These are phyloP conservation scores for Murraya koenigii DNA, from an alignment of 345 rosid species.

Conservation along the genomic window DNA sequence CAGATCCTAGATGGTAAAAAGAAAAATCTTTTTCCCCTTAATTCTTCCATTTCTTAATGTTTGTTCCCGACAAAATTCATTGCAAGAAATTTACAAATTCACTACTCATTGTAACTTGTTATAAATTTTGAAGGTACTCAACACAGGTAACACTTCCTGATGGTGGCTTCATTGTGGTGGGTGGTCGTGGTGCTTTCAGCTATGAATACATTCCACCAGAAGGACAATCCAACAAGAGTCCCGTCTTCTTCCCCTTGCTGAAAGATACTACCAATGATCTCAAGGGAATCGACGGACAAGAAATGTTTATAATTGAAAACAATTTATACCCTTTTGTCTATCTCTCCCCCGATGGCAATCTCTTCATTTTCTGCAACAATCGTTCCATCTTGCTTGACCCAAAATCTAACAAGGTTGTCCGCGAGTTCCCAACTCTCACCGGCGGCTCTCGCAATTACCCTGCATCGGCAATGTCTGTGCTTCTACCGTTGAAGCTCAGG, in stretches of 20 bases:
- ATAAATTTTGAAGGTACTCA: neutral
- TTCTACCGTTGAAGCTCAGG: slow-evolving; percentile 47
- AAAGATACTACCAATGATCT: slow-evolving; percentile 11
- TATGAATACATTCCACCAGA: slow-evolving; percentile 70
- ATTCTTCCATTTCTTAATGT: too few relatives aligned
- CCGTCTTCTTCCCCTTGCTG: neutral
- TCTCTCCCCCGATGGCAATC: slow-evolving; percentile 34
- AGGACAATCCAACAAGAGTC: neutral
- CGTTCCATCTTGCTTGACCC: slow-evolving; percentile 57
- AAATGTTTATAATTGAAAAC: neutral
- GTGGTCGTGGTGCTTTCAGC: slow-evolving; percentile 64
- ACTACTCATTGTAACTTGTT: neutral
- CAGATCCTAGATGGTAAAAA: slow-evolving; percentile 72
- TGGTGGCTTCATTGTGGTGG: slow-evolving; percentile 67
- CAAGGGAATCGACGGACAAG: too few relatives aligned
- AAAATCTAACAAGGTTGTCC: slow-evolving; percentile 37
- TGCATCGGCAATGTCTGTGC: slow-evolving; percentile 59
- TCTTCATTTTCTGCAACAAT: slow-evolving; percentile 18
- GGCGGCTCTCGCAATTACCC: slow-evolving; percentile 59
- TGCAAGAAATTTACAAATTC: too few relatives aligned
- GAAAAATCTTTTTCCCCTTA: too few relatives aligned
- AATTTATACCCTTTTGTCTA: slow-evolving; percentile 20
- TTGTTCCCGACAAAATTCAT: too few relatives aligned
- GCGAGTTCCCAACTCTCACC: slow-evolving; percentile 58
- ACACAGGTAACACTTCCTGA: slow-evolving; percentile 29